Percentiles rank a stretch among this genome's conserved stretches.
Evolutionary conservation across 2,329 filamentous ascomycete genomes (phyloP).

Genomic region (Diaporthe australafricana): DNA sequence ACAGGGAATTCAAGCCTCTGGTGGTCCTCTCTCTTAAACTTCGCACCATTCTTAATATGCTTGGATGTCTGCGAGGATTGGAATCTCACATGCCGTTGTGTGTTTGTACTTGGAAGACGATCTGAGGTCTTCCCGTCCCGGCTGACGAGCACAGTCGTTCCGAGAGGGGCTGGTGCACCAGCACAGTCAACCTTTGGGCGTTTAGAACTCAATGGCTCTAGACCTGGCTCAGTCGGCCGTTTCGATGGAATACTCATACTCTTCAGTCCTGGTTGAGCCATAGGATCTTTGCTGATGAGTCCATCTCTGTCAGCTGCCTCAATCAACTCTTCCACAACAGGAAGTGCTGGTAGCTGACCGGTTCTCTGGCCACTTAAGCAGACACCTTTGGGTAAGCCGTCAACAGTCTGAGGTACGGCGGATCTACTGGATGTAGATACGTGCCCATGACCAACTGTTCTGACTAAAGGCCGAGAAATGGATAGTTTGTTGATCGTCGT

Average conservation of each 20-base stretch:
- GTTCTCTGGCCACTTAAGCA: constrained; percentile 56
- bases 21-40: constrained; percentile 52
- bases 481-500: constrained; percentile 31
- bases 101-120: constrained; percentile 20
- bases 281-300: constrained; percentile 48
- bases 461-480: not conserved
- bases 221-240: constrained; percentile 6
- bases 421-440: not conserved
- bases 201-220: constrained; percentile 9
- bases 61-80: constrained; percentile 42
- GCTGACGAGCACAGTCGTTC: not conserved
- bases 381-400: constrained; percentile 51
- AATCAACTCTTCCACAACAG: constrained; percentile 53
- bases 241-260: constrained; percentile 18
- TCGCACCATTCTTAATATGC: constrained; percentile 46
- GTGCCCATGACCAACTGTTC: not conserved
- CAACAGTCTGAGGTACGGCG: constrained; percentile 30
- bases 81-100: constrained; percentile 23
- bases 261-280: constrained; percentile 38
- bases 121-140: not conserved
- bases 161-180: not conserved
- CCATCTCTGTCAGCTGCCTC: constrained; percentile 54
- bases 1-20: constrained; percentile 73
- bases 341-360: constrained; percentile 50
- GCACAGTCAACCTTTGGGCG: constrained; percentile 17